Percentiles rank a stretch among this genome's conserved stretches.
Evolutionary conservation across 768 basidiomycete species (phyloP).

Genomic region (Suillus subluteus): DNA sequence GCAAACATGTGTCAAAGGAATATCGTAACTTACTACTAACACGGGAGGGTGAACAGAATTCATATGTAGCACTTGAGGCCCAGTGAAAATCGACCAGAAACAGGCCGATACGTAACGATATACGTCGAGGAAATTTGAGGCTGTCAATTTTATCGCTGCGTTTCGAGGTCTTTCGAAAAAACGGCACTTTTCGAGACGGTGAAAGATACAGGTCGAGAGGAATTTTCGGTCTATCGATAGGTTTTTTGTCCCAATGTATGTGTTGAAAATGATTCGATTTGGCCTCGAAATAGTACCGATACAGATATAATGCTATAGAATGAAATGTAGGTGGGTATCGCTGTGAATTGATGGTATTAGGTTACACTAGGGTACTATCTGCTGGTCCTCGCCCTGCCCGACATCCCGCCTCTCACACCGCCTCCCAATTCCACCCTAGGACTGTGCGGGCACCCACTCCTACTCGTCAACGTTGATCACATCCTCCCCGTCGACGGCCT

Average conservation of each 20-base stretch:
- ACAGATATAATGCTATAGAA: neutral
- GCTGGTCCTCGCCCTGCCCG: too few relatives aligned
- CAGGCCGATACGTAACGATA: neutral
- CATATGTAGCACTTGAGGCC: neutral
- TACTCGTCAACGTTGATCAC: too few relatives aligned
- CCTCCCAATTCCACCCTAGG: too few relatives aligned
- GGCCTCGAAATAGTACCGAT: neutral
- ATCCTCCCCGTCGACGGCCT: too few relatives aligned
- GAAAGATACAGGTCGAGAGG: neutral
- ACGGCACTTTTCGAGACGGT: neutral
- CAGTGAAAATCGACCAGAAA: neutral
- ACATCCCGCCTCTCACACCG: too few relatives aligned
- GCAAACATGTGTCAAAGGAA: too few relatives aligned
- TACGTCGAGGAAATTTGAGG: neutral
- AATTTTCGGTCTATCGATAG: neutral
- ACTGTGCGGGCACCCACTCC: too few relatives aligned
- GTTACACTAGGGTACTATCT: neutral
- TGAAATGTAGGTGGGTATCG: neutral
- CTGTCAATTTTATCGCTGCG: neutral
- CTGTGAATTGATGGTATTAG: neutral
- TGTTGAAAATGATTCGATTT: neutral
- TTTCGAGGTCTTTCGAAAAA: neutral
- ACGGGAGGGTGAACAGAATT: too few relatives aligned
- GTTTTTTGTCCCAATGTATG: neutral
- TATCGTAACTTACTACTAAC: too few relatives aligned